Evolutionary conservation across 2,329 filamentous ascomycete genomes (phyloP).

Genomic region (Tolypocladium cylindrosporum): DNA sequence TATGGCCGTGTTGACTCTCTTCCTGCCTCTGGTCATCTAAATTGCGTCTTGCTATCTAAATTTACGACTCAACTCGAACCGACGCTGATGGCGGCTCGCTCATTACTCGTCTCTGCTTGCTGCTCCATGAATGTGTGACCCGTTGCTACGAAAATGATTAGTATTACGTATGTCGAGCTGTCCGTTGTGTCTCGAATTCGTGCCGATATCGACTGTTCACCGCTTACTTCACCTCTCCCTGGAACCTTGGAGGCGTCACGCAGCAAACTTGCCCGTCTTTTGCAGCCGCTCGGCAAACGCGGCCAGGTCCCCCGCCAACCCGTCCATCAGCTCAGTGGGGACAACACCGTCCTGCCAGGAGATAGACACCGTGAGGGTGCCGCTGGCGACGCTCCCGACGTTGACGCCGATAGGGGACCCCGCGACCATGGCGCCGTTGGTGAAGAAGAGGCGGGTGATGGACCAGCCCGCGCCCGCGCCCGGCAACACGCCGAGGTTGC

Average conservation of each 20-base stretch:
- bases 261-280: conserved; percentile 13
- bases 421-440: conserved; percentile 34
- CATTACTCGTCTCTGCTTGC: neutral
- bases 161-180: no score
- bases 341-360: conserved; percentile 39
- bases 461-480: conserved; percentile 14
- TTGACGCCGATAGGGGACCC: conserved; percentile 34
- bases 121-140: neutral
- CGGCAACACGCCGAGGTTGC: conserved; percentile 38
- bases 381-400: conserved; percentile 33
- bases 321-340: conserved; percentile 24
- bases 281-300: conserved; percentile 8
- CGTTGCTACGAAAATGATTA: neutral
- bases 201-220: neutral
- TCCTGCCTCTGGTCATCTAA: neutral
- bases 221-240: neutral
- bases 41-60: neutral
- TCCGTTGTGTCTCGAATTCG: neutral
- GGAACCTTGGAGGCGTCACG: neutral
- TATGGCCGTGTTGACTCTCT: neutral
- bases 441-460: conserved; percentile 36
- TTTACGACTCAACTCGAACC: neutral
- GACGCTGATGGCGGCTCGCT: no score
- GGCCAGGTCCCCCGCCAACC: conserved; percentile 25
- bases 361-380: conserved; percentile 29